Base-by-base conservation (phyloP, 192 early-diverging fungal genomes). In the Gigaspora rosea region DNA sequence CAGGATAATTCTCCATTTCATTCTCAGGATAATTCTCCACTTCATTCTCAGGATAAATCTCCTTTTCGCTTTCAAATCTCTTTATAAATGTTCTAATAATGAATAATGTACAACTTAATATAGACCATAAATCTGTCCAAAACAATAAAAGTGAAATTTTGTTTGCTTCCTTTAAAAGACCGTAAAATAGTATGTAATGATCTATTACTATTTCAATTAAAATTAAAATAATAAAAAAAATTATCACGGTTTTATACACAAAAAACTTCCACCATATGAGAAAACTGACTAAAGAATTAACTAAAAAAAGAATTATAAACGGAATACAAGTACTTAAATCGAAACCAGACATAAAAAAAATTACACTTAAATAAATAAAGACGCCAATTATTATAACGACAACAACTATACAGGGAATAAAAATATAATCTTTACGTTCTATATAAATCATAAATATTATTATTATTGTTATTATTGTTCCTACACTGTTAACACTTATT, bases 131-230 rank as follows among this genome's bases (percentile, higher is more conserved):
- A 72, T 41, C 54, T 52, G 54, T 3, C 70, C 70, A 72, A 52
- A 72, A 58, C 22, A 72, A 22, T 72, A 72, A 72, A 72, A 72
- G 70, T 56, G 70, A 72, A 57, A 72, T 8, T 58, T 8, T 20
- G 10, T 72, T 72, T 9, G 20, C 32, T 41, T 56, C 15, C 0
- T 10, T 1, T 16, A 15, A 15, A 8, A 41, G 35, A 8, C 6
- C 16, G 35, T 72, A 72, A 72, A 58, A 72, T 10, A 56, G 0
- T 56, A 72, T 3, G 27, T 72, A 72, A 13, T 13, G 56, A 72
- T 54, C 5, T 32, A 72, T 35, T 4, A 50, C 70, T 41, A 1
- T 16, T 8, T 15, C 8, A 71, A 71, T 36, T 2, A 3, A 13
- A 15, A 9, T 52, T 9, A 6, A 7, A 35, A 71, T 41, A 15